Evolutionary conservation across 1,284 basidiomycete genomes (phyloP), one percentile per base, ranked within the genome.

Genomic region (Waitea zeae): DNA sequence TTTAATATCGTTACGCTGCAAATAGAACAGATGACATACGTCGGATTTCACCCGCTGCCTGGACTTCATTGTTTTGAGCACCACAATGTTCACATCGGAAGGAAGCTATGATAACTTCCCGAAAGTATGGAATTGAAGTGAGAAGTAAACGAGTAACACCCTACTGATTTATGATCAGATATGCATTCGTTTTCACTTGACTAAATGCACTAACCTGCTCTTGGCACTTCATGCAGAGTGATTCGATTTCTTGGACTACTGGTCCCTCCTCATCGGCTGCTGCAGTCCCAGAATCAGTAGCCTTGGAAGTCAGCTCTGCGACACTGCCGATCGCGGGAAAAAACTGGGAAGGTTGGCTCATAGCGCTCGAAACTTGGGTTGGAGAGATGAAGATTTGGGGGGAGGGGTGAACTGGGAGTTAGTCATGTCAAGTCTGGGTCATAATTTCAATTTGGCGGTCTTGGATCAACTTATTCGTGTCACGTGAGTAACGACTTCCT

Each of bases 21-120:
- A 20, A 30, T n/a, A 35, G 34, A 31, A 20, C 29, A 3, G 4
- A 7, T 5, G 6, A 58, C 75, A 44, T 46, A 87, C 89, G 73
- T 62, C 87, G 72, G 39, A 97, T 93, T 39, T 69, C 55, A 5
- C 88, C 86, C 0, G 95, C 95, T 6, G 82, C 76, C 50, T 97
- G 90, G 33, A 96, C 82, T 57, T 98, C 93, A 49, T 92, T 98
- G 57, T 99, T 97, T 29, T 70, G 56, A 46, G 70, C 61, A 14
- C 89, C 90, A 48, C 95, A 99, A 52, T 90, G 78, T 36, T 93
- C 84, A 53, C 95, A 99, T 39, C 73, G 70, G 62, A 99, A 99
- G 30, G 87, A 92, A 70, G 92, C 89, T 39, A 98, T 74, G 46
- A 99, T 84, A 37, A 98, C 81, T 56, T 99, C 87, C 38, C 75